These are phyloP conservation scores for Ceratobasidium sp. DNA, from an alignment of 1,284 basidiomycete genomes.

Conservation along the genomic window DNA sequence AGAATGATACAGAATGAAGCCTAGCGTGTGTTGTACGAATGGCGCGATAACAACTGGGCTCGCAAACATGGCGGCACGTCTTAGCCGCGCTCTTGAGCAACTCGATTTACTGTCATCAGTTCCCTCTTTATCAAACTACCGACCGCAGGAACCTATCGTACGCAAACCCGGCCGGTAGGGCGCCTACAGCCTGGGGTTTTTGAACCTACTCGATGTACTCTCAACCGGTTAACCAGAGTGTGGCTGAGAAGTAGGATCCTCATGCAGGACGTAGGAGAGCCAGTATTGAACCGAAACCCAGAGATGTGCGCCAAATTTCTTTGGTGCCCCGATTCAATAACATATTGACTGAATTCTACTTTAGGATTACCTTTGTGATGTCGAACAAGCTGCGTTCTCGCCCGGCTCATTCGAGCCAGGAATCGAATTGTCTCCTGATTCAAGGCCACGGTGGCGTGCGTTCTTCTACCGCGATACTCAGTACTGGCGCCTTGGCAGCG, in stretches of 20 bases:
- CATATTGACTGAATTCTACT: not conserved
- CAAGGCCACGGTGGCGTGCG: constrained; percentile 90
- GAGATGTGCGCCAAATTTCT: not conserved
- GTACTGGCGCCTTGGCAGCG: constrained; percentile 31
- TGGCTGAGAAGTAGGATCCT: constrained; percentile 55
- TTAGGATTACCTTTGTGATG: constrained; percentile 46
- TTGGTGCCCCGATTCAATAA: not conserved
- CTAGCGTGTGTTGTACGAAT: too few species aligned
- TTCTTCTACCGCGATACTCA: constrained; percentile 98
- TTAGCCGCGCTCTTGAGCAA: too few species aligned
- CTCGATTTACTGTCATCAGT: too few species aligned
- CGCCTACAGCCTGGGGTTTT: too few species aligned
- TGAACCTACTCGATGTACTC: too few species aligned
- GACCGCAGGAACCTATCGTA: too few species aligned
- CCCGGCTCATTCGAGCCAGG: constrained; percentile 89
- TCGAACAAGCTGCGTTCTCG: constrained; percentile 75
- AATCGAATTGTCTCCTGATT: constrained; percentile 88
- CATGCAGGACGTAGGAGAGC: constrained; percentile 56
- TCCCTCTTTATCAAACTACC: too few species aligned
- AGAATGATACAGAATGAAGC: too few species aligned
- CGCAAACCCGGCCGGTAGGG: too few species aligned
- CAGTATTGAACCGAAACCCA: constrained; percentile 56
- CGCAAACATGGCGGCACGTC: too few species aligned
- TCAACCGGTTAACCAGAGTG: constrained; percentile 56
- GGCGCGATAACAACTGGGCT: too few species aligned